phyloP scores from a whole-genome alignment of 1,284 basidiomycete species.

The Pyrrhoderma noxium region DNA sequence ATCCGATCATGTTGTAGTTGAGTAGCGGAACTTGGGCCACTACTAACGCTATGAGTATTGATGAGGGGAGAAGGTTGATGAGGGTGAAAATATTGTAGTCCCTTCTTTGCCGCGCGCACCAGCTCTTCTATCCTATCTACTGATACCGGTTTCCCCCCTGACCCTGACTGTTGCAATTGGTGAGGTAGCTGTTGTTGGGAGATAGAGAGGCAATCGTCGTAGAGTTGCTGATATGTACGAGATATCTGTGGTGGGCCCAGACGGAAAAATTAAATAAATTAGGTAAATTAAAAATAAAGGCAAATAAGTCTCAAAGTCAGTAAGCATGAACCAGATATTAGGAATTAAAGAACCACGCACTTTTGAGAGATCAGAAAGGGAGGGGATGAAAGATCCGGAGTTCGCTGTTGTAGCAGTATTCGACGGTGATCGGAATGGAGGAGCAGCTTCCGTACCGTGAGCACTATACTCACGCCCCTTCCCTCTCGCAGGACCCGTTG shows the following conservation, averaged over 20 bases:
- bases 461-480: constrained; percentile 15
- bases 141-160: constrained; percentile 24
- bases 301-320: too few relatives aligned
- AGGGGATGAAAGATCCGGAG: background rate
- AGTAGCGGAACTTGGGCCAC: too few relatives aligned
- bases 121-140: constrained; percentile 39
- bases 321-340: too few relatives aligned
- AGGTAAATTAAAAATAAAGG: too few relatives aligned
- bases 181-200: constrained; percentile 23
- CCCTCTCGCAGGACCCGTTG: constrained; percentile 14
- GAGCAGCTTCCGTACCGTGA: background rate
- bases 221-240: constrained; percentile 40
- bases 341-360: constrained; percentile 9
- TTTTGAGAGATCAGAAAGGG: constrained; percentile 10
- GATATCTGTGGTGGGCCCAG: constrained; percentile 30
- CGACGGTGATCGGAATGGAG: constrained; percentile 8
- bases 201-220: constrained; percentile 33
- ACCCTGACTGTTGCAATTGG: too few relatives aligned
- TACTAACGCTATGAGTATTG: constrained; percentile 10
- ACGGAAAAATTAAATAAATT: too few relatives aligned
- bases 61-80: constrained; percentile 22
- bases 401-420: background rate
- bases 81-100: constrained; percentile 39
- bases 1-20: too few relatives aligned
- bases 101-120: constrained; percentile 43